phyloP scores from a whole-genome alignment of 805 yeast species.

The Saturnispora zaruensis region DNA sequence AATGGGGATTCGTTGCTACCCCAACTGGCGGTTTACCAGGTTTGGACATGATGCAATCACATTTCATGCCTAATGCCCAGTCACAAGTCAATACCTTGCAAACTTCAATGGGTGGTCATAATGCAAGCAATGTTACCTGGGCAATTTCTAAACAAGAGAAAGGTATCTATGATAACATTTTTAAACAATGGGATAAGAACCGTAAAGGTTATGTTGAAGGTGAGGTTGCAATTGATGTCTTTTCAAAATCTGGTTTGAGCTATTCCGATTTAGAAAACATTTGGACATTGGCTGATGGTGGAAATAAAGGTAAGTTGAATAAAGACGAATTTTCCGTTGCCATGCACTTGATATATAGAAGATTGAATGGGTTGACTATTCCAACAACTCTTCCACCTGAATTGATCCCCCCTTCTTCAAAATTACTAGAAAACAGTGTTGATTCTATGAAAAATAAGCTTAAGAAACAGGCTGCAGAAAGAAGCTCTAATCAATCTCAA shows the following conservation, averaged over 20 bases:
- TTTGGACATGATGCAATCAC: constrained; percentile 54
- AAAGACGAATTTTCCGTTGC: constrained; percentile 93
- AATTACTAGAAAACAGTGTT: constrained; percentile 62
- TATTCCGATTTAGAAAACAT: constrained; percentile 81
- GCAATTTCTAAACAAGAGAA: constrained; percentile 86
- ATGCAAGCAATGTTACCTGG: constrained; percentile 55
- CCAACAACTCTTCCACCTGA: constrained; percentile 83
- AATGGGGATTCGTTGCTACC: constrained; percentile 68
- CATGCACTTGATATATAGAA: constrained; percentile 91
- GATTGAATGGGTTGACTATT: constrained; percentile 79
- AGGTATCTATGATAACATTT: constrained; percentile 75
- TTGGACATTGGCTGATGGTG: constrained; percentile 83
- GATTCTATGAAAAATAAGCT: constrained; percentile 61
- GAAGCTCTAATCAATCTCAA: constrained; percentile 15
- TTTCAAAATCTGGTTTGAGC: constrained; percentile 83
- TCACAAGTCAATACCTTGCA: constrained; percentile 23
- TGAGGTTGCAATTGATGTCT: constrained; percentile 71
- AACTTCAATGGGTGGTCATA: constrained; percentile 25
- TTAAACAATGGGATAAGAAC: constrained; percentile 74
- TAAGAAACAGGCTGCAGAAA: constrained; percentile 29
- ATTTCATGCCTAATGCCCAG: constrained; percentile 49
- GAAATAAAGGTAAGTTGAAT: constrained; percentile 74
- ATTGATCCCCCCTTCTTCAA: constrained; percentile 78
- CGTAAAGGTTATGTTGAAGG: constrained; percentile 69
- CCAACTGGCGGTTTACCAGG: constrained; percentile 71